Conservation (phyloP, 192 early-diverging fungal genomes). For the Obelidium mucronatum region DNA sequence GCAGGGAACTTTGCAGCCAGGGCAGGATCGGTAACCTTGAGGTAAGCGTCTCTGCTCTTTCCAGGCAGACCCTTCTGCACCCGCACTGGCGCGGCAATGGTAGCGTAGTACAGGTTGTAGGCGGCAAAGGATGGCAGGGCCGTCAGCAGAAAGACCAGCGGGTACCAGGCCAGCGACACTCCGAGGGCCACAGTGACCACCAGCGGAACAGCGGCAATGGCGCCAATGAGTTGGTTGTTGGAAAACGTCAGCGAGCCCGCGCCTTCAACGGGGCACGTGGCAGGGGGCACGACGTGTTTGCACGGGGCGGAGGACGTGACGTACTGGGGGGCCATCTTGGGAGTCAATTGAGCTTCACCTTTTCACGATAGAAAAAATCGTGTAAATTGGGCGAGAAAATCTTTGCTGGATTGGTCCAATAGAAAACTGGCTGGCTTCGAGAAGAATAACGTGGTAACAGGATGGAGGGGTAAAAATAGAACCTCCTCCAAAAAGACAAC, state of each 20-base stretch:
- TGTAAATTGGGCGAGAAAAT: too few species aligned
- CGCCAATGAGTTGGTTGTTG: constrained; percentile 70
- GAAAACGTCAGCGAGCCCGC: constrained; percentile 84
- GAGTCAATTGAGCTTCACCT: too few species aligned
- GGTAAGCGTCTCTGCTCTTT: constrained; percentile 84
- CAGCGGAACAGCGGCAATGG: constrained; percentile 71
- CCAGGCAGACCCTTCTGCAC: constrained; percentile 74
- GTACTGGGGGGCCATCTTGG: background rate
- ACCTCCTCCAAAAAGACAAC: too few species aligned
- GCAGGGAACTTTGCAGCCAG: constrained; percentile 77
- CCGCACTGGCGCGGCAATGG: constrained; percentile 68
- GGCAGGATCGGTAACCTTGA: constrained; percentile 84
- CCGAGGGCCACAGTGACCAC: constrained; percentile 69
- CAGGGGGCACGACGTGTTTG: constrained; percentile 41
- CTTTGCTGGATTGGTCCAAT: background rate
- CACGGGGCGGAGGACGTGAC: constrained; percentile 19
- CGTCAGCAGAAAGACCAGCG: constrained; percentile 65
- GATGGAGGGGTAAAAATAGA: too few species aligned
- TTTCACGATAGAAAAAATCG: too few species aligned
- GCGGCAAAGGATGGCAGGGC: constrained; percentile 79
- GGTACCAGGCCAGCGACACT: constrained; percentile 61
- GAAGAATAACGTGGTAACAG: constrained; percentile 1
- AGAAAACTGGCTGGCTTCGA: background rate
- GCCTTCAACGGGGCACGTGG: constrained; percentile 76
- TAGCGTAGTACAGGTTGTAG: constrained; percentile 73